Conservation (phyloP, 495 filamentous ascomycete genomes). For the Hypoxylon lenormandii region DNA sequence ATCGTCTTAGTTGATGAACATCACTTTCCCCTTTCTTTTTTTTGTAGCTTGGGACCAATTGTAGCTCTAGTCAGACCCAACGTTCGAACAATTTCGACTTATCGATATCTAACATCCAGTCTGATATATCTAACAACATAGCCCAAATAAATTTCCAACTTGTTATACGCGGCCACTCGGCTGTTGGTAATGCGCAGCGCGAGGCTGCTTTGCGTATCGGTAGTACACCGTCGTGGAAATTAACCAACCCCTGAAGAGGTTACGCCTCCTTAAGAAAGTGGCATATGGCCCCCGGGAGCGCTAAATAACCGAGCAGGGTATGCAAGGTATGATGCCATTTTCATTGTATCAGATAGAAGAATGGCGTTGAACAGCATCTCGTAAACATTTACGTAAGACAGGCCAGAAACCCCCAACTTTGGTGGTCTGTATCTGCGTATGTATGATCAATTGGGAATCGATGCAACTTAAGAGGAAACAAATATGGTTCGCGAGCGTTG, state of each 20-base stretch:
- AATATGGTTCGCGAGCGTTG: conserved; percentile 28
- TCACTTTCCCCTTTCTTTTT: conserved; percentile 16
- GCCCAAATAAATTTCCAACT: conserved; percentile 9
- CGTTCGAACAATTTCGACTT: conserved; percentile 13
- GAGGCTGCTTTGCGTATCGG: conserved; percentile 43
- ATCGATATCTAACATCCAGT: conserved; percentile 15
- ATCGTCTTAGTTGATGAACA: conserved; percentile 26
- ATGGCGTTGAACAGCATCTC: conserved; percentile 12
- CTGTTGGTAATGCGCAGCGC: conserved; percentile 39
- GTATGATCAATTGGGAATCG: conserved; percentile 15
- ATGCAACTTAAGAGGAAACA: conserved; percentile 1
- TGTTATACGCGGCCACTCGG: conserved; percentile 36
- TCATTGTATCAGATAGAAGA: background rate
- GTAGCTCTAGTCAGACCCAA: conserved; percentile 14
- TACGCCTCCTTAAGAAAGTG: conserved; percentile 27
- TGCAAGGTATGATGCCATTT: conserved; percentile 32
- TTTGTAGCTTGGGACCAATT: conserved; percentile 26
- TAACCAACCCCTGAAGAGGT: conserved; percentile 39
- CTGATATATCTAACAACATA: conserved; percentile 10
- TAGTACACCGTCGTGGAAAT: conserved; percentile 41
- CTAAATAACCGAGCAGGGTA: conserved; percentile 25
- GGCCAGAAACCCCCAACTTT: conserved; percentile 16
- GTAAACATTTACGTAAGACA: conserved; percentile 3
- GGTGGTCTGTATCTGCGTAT: conserved; percentile 2
- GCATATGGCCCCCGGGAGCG: conserved; percentile 24